Evolutionary conservation across 73 alveolate species (phyloP), one percentile per base, ranked within the genome.

Genomic region (Breviolum minutum): DNA sequence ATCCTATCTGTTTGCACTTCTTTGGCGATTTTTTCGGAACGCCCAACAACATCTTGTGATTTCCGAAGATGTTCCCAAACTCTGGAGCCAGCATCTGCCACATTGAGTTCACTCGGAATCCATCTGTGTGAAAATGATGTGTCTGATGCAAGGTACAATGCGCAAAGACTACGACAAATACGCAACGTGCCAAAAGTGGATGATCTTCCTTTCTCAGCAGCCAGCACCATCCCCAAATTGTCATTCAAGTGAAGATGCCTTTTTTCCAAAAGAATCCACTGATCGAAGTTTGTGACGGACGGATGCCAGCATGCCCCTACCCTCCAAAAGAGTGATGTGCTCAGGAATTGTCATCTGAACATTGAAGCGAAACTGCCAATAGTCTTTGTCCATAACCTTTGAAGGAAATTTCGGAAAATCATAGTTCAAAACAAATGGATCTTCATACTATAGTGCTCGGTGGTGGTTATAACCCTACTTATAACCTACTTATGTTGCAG

Each of bases 321-420:
- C 96, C 64, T 90, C 96, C 26, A 90, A 24, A 22, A 71, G 69
- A 8, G 96, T 90, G 87, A 90, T 90, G 19, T 90, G 96, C 63
- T 90, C 87, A 17, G 96, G 96, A 74, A 6, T 3, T 17, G 48
- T 74, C 87, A 90, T 73, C 32, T 22, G 96, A 19, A 12, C 22
- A 48, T 80, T 54, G 54, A 70, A 70, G 3, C 77, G 22, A 24
- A 32, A 7, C 13, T 27, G 6, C 96, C 96, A 90, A 8, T 27
- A 30, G 13, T 6, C 19, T 5, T 63, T 13, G 3, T 29, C 22
- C 70, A 64, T 10, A 40, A 87, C 63, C 32, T 30, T 68, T 3
- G 7, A 24, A 8, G 13, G 9, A 0, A 87, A 17, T 2, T 63
- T 26, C 2, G 66, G 84, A 64, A 87, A 87, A 29, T 26, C 40